These are phyloP conservation scores for Byssothecium circinans DNA, from an alignment of 2,329 filamentous ascomycete species.

Conservation along the genomic window DNA sequence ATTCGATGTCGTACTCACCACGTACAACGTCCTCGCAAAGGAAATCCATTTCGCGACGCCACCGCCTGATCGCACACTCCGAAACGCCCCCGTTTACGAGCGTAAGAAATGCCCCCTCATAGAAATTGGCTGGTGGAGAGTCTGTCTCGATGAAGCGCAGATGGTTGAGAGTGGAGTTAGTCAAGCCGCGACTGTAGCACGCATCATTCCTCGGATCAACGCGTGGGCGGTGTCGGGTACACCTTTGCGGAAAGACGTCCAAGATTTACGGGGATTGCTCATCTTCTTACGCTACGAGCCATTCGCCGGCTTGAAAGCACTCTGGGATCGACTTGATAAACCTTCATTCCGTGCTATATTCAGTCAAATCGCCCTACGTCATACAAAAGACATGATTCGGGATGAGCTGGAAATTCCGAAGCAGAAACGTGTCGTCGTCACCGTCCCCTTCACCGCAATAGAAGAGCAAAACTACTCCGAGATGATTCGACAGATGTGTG, in stretches of 20 bases:
- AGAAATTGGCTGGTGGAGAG: slow-evolving; percentile 83
- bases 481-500: slow-evolving; percentile 74
- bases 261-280: slow-evolving; percentile 78
- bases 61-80: slow-evolving; percentile 70
- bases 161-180: slow-evolving; percentile 91
- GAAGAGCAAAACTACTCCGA: slow-evolving; percentile 87
- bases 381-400: slow-evolving; percentile 80
- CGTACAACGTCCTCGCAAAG: slow-evolving; percentile 69
- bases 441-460: slow-evolving; percentile 83
- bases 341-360: slow-evolving; percentile 70
- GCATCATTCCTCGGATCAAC: slow-evolving; percentile 77
- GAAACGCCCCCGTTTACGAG: slow-evolving; percentile 64
- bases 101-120: slow-evolving; percentile 74
- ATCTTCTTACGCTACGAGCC: slow-evolving; percentile 80
- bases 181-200: slow-evolving; percentile 78
- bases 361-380: slow-evolving; percentile 71
- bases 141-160: slow-evolving; percentile 75
- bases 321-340: slow-evolving; percentile 73
- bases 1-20: slow-evolving; percentile 64
- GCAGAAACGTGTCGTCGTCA: slow-evolving; percentile 85
- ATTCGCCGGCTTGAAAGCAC: slow-evolving; percentile 63
- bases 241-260: slow-evolving; percentile 76
- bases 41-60: slow-evolving; percentile 78
- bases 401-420: slow-evolving; percentile 77
- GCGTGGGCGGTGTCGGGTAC: slow-evolving; percentile 94